Evolutionary conservation across 129 eudicot species (phyloP), one percentile per base, ranked within the genome.

Genomic region (Chrysanthemum makinoi): DNA sequence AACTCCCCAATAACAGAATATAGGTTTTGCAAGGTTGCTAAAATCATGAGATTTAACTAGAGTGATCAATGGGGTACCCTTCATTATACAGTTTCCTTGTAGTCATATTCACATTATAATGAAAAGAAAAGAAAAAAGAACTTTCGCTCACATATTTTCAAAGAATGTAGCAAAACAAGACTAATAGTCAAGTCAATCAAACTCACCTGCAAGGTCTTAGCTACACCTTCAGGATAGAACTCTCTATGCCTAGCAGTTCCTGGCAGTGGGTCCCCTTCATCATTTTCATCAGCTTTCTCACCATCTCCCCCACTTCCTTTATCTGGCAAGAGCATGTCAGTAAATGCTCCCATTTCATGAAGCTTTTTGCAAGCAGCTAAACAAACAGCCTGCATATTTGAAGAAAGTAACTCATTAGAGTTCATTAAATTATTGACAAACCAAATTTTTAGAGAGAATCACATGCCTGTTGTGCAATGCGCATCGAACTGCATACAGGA

Each of bases 281-380:
- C 96, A 79, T 81, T 86, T 66, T 83, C 89, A 56, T 86, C 99
- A 54, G 79, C 72, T 75, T 89, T 86, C 62, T 94, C 93, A 15
- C 81, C 83, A 50, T 87, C 97, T 73, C 77, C 93, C 70, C 85
- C 89, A 77, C 85, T 88, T 82, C 99, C 99, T 86, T 90, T 94
- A 80, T 94, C 99, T 52, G 99, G 99, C 88, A 94, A 94, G 56
- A 94, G 94, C 99, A 94, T 94, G 86, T 94, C 99, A 52, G 99
- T 94, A 83, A 94, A 89, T 62, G 97, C 99, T 50, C 99, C 97
- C 96, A 90, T 87, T 84, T 94, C 97, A 77, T 94, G 99, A 59
- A 94, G 95, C 89, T 94, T 94, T 91, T 94, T 94, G 83, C 99
- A 94, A 80, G 99, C 99, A 84, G 90, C 91, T 72, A 94, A 80